Conservation (phyloP, 192 early-diverging fungal species). For the Mortierella alpina region DNA sequence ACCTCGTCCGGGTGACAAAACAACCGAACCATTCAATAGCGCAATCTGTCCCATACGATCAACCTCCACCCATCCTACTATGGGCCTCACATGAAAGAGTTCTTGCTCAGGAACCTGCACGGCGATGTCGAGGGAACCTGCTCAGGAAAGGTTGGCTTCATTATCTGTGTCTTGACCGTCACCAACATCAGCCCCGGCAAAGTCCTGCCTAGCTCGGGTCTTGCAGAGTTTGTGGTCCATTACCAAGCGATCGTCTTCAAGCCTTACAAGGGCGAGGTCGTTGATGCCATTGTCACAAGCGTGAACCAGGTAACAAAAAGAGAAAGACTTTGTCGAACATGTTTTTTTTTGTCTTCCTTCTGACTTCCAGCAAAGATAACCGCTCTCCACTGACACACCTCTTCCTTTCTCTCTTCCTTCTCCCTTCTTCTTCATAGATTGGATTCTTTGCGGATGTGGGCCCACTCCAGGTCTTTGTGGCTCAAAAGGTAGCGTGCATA, state of each 20-base stretch:
- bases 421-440: conserved; percentile 57
- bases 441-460: conserved; percentile 97
- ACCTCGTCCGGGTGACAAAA: neutral
- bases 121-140: conserved; percentile 96
- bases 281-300: conserved; percentile 89
- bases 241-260: conserved; percentile 97
- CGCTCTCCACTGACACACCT: neutral
- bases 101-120: conserved; percentile 85
- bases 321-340: neutral
- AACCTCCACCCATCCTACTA: conserved; percentile 93
- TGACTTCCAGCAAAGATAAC: neutral
- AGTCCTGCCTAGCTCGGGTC: conserved; percentile 77
- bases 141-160: conserved; percentile 92
- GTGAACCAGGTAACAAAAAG: conserved; percentile 82
- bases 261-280: conserved; percentile 96
- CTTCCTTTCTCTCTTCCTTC: neutral
- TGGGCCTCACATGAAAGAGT: conserved; percentile 81
- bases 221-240: conserved; percentile 92
- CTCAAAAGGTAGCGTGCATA: conserved; percentile 66
- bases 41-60: conserved; percentile 93
- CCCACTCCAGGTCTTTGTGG: conserved; percentile 92
- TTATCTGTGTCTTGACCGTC: conserved; percentile 88
- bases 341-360: neutral
- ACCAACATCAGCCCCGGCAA: conserved; percentile 85
- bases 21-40: conserved; percentile 51